Conservation (phyloP, 768 basidiomycete genomes). For the Amanita molliuscula region DNA sequence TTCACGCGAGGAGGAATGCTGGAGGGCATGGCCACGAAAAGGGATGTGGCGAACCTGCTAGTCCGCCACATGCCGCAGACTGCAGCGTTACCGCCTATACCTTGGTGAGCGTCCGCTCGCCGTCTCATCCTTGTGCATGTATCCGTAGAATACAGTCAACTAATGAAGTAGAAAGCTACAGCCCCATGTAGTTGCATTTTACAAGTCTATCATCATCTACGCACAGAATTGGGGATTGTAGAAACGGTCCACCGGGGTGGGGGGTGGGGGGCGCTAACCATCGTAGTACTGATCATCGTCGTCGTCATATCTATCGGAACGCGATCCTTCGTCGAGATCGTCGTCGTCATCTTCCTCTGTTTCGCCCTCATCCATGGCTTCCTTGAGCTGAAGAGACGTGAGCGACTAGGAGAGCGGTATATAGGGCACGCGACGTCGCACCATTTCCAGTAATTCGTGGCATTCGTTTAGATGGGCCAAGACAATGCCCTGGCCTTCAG, state of each 20-base stretch:
- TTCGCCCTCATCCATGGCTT: slow-evolving; percentile 72
- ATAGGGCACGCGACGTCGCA: slow-evolving; percentile 20
- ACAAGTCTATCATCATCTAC: too few species aligned
- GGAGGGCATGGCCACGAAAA: slow-evolving; percentile 59
- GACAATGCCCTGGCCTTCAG: slow-evolving; percentile 93
- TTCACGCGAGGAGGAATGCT: slow-evolving; percentile 53
- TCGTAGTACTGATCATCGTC: background rate
- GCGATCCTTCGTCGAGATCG: slow-evolving; percentile 31
- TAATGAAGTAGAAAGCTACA: too few species aligned
- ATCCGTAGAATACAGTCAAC: too few species aligned
- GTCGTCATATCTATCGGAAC: slow-evolving; percentile 1
- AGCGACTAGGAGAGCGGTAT: background rate
- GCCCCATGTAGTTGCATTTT: too few species aligned
- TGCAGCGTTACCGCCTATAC: slow-evolving; percentile 21
- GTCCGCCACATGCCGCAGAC: slow-evolving; percentile 50
- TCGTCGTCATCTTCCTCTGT: slow-evolving; percentile 46
- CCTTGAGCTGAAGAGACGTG: slow-evolving; percentile 45
- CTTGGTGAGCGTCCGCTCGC: background rate
- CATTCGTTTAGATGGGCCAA: slow-evolving; percentile 96
- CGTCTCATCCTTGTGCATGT: too few species aligned
- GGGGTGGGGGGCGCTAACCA: too few species aligned
- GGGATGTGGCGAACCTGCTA: slow-evolving; percentile 50
- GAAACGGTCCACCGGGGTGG: too few species aligned
- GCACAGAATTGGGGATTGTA: too few species aligned
- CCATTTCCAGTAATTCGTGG: slow-evolving; percentile 94